Evolutionary conservation across 2,329 filamentous ascomycete species (phyloP), one percentile per base, ranked within the genome.

Genomic region (Aureobasidium melanogenum): DNA sequence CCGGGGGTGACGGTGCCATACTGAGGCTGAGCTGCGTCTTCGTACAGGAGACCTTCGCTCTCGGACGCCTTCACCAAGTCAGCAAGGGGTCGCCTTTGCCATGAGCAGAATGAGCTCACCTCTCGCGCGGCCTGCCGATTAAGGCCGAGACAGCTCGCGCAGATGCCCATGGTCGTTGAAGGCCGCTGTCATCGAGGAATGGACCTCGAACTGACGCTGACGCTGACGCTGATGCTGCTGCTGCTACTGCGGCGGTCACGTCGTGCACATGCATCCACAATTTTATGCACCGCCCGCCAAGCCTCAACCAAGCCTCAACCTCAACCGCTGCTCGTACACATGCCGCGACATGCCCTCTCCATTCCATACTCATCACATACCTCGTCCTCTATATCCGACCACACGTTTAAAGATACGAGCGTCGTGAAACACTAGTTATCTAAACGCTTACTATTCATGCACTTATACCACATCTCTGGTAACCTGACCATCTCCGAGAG

Each of bases 91-190:
- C 34, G 51, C 44, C n/a, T 17, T 1, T 9, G 19, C 43, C 12
- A 28, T 22, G 6, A 41, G 39, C 43, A 61, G 62, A 43, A 59
- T 36, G 39, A 22, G 71, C 75, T 70, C 63, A 79, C 77, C 62
- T 78, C 76, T 57, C 75, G 73, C 60, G 76, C 76, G 66, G 74
- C 67, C 67, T 72, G 72, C 65, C 76, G 74, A 62, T 73, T 72
- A 50, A 73, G 70, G 66, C 77, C 76, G 56, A 80, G 75, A 68
- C 78, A 80, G 57, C 77, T 80, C 57, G 74, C 71, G 70, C 77
- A 80, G 68, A 77, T 72, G 64, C 77, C 77, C 77, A 80, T 79
- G 68, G 70, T 47, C 19, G 59, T 52, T 52, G 47, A 28, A 43
- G 19, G 24, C 43, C 58, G 50, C 39, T 39, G 28, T 28, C 47